Evolutionary conservation across 2,329 filamentous ascomycete species (phyloP).

Genomic region (Fusarium annulatum): DNA sequence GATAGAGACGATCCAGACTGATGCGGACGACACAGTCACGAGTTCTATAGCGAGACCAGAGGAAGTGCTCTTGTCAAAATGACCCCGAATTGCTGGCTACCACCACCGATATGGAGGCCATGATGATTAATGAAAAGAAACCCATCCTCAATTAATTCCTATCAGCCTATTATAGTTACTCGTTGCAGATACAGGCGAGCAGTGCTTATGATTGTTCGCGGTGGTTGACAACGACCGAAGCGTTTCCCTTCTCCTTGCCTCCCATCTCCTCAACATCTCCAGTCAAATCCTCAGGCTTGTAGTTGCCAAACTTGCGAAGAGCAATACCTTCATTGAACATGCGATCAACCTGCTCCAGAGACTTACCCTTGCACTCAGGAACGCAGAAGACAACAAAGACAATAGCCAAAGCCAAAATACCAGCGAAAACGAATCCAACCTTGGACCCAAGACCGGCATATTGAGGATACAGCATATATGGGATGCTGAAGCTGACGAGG

Average conservation of each 20-base stretch:
- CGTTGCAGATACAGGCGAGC: background rate
- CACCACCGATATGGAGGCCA: background rate
- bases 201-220: background rate
- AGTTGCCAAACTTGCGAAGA: conserved; percentile 33
- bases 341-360: conserved; percentile 35
- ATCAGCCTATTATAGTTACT: accelerated
- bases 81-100: background rate
- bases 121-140: background rate
- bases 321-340: conserved; percentile 30
- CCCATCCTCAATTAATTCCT: accelerated
- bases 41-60: background rate
- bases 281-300: conserved; percentile 14
- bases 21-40: background rate
- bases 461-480: conserved; percentile 29
- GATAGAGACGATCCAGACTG: background rate
- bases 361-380: conserved; percentile 37
- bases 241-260: background rate
- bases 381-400: conserved; percentile 32
- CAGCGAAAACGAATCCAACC: conserved; percentile 39
- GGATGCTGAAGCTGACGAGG: conserved; percentile 35
- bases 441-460: conserved; percentile 26
- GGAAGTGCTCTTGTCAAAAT: background rate
- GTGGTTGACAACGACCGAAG: background rate
- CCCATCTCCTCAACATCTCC: background rate
- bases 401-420: conserved; percentile 2